Conservation (phyloP, 768 basidiomycete species). For the Mycena chlorophos region DNA sequence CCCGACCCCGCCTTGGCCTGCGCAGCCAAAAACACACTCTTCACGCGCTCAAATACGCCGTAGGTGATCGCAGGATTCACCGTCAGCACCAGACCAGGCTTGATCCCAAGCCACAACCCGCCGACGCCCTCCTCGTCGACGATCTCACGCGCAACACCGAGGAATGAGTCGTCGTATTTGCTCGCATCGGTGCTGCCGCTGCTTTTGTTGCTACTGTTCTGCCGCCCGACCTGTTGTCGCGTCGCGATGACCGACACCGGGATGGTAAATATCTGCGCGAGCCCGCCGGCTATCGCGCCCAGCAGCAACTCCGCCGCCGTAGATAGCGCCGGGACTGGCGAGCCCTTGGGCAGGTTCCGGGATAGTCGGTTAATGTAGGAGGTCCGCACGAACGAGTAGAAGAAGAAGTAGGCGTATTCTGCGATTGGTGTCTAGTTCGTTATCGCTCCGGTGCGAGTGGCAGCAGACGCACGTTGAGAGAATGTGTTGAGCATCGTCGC, state of each 20-base stretch:
- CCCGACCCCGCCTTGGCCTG: slow-evolving; percentile 44
- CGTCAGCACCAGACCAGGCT: slow-evolving; percentile 91
- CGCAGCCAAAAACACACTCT: slow-evolving; percentile 66
- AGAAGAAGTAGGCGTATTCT: slow-evolving; percentile 99
- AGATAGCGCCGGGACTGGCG: slow-evolving; percentile 62
- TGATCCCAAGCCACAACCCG: slow-evolving; percentile 91
- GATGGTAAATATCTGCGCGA: slow-evolving; percentile 97
- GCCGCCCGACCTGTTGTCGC: slow-evolving; percentile 84
- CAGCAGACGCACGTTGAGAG: slow-evolving; percentile 77
- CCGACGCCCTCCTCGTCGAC: slow-evolving; percentile 83
- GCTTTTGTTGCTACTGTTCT: slow-evolving; percentile 11
- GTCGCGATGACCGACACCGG: slow-evolving; percentile 98
- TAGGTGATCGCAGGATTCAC: slow-evolving; percentile 98
- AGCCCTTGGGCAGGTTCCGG: slow-evolving; percentile 56
- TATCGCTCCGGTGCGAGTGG: neutral
- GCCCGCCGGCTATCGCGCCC: slow-evolving; percentile 88
- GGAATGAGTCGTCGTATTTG: slow-evolving; percentile 65
- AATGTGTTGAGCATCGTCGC: slow-evolving; percentile 99
- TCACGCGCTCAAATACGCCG: slow-evolving; percentile 90
- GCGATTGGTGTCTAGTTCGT: slow-evolving; percentile 1
- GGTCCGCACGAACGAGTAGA: slow-evolving; percentile 88
- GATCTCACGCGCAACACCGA: slow-evolving; percentile 81
- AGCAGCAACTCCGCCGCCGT: slow-evolving; percentile 81
- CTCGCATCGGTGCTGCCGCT: slow-evolving; percentile 6
- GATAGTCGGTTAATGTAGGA: slow-evolving; percentile 76